phyloP scores from a whole-genome alignment of 1,284 basidiomycete genomes.

The Ganoderma sinense region DNA sequence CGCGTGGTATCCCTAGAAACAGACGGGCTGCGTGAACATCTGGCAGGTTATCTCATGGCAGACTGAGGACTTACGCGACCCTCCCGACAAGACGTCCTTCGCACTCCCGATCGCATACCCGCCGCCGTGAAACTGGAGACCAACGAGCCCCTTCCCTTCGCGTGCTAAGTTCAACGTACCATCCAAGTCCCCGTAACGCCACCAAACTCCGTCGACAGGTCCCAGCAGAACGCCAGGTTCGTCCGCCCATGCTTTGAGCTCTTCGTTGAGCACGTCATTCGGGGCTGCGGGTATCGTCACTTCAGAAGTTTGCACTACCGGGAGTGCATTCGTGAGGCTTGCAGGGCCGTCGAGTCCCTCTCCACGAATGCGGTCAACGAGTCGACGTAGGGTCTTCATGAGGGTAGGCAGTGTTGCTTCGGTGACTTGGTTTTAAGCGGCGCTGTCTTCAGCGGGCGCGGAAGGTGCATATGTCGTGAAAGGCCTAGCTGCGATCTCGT shows the following conservation, averaged over 20 bases:
- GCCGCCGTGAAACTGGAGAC: slow-evolving; percentile 29
- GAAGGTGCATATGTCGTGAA: not conserved
- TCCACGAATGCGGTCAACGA: slow-evolving; percentile 9
- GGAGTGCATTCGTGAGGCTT: slow-evolving; percentile 1
- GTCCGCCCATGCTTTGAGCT: slow-evolving; percentile 19
- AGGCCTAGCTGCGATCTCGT: not conserved
- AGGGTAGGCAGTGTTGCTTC: not conserved
- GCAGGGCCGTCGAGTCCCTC: not conserved
- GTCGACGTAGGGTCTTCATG: slow-evolving; percentile 12
- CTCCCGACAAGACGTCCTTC: slow-evolving; percentile 24
- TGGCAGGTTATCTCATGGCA: not conserved
- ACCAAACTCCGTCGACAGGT: slow-evolving; percentile 25
- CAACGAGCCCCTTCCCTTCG: slow-evolving; percentile 9
- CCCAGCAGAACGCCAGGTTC: slow-evolving; percentile 10
- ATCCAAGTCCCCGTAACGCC: slow-evolving; percentile 6
- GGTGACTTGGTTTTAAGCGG: not conserved
- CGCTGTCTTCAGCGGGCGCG: not conserved
- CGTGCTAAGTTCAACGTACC: not conserved
- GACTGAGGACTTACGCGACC: slow-evolving; percentile 20
- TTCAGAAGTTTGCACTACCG: slow-evolving; percentile 4
- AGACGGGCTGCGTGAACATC: not conserved
- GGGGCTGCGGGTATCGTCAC: slow-evolving; percentile 16
- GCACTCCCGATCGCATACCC: slow-evolving; percentile 25
- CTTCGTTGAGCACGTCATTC: slow-evolving; percentile 6
- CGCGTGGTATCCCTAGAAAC: slow-evolving; percentile 24